phyloP scores from a whole-genome alignment of 352 stramenopile genomes.

The Aphanomyces invadans region DNA sequence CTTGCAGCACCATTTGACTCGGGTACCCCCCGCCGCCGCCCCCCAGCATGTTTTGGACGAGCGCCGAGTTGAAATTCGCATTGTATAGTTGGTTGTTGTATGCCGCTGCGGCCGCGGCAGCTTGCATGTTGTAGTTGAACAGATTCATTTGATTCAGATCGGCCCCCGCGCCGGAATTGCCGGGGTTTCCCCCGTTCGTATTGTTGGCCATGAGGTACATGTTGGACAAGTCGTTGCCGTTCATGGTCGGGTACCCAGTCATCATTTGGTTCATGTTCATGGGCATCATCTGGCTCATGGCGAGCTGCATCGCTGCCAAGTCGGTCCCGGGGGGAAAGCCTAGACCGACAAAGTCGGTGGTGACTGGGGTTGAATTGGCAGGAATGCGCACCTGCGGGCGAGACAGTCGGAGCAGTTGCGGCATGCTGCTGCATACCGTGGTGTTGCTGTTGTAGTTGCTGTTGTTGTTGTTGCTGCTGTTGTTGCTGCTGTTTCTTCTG shows the following conservation, averaged over 20 bases:
- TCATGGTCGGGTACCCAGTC: slow-evolving; percentile 12
- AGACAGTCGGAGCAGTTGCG: slow-evolving; percentile 20
- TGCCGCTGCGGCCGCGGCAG: not conserved
- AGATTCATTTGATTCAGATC: slow-evolving; percentile 8
- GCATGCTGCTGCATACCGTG: slow-evolving; percentile 25
- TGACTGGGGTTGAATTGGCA: not conserved
- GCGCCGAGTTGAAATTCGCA: not conserved
- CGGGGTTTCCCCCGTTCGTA: not conserved
- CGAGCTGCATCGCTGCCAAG: slow-evolving; percentile 21
- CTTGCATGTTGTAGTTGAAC: slow-evolving; percentile 17
- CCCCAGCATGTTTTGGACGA: slow-evolving; percentile 2
- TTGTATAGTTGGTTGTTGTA: slow-evolving; percentile 3
- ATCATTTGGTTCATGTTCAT: slow-evolving; percentile 29
- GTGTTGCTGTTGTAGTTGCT: slow-evolving; percentile 27
- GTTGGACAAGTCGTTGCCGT: slow-evolving; percentile 1
- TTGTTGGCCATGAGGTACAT: slow-evolving; percentile 1
- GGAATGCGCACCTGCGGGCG: not conserved
- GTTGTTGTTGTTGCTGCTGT: slow-evolving; percentile 25
- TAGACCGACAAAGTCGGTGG: not conserved
- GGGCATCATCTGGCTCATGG: not conserved
- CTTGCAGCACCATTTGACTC: not conserved
- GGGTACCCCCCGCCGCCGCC: not conserved
- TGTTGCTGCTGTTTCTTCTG: not conserved
- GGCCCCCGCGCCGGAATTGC: too few relatives aligned
- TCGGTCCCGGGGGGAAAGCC: slow-evolving; percentile 8